phyloP scores from a whole-genome alignment of 306 rosid species.

The Pyrus betulifolia region DNA sequence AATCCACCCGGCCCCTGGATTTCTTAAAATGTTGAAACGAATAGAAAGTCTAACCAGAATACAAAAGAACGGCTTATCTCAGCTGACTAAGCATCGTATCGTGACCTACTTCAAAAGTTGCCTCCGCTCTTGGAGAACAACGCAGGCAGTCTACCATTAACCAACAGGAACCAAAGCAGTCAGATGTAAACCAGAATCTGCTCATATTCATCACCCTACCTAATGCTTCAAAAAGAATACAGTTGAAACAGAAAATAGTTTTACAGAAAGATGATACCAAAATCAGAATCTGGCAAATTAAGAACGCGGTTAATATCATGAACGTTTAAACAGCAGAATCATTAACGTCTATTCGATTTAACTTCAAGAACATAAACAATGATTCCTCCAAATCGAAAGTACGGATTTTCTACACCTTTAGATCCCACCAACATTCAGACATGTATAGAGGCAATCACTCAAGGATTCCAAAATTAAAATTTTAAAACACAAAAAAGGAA shows the following conservation, averaged over 20 bases:
- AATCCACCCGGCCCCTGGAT: background rate
- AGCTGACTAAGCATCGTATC: no score
- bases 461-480: background rate
- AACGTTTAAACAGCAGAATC: background rate
- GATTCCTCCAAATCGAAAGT: background rate
- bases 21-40: background rate
- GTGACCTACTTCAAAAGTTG: no score
- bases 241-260: background rate
- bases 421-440: background rate
- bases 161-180: background rate
- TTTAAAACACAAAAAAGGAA: background rate
- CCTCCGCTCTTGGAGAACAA: no score
- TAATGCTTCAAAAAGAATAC: background rate
- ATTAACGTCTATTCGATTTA: background rate
- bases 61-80: no score
- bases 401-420: background rate
- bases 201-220: background rate
- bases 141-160: slow-evolving; percentile 1
- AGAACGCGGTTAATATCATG: background rate
- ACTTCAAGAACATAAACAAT: background rate
- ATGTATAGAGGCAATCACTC: background rate
- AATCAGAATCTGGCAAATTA: background rate
- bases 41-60: no score
- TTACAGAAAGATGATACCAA: background rate
- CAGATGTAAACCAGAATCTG: background rate